These are phyloP conservation scores for Paspalum notatum DNA, from an alignment of 176 grass and related monocot species.

Conservation along the genomic window DNA sequence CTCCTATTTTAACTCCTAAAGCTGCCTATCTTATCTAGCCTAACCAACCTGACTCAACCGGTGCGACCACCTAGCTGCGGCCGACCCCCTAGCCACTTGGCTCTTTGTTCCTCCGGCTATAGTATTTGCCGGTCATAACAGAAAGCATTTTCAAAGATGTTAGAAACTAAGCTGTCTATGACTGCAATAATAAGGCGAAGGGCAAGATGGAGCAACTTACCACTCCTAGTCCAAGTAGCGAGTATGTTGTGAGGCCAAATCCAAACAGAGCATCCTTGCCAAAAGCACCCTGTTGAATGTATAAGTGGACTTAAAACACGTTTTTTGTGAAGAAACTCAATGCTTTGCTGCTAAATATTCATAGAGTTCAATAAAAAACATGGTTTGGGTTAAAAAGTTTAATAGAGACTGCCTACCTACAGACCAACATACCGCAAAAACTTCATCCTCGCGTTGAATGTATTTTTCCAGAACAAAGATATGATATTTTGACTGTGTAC, in stretches of 20 bases:
- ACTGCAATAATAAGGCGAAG: neutral
- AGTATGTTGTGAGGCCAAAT: conserved; percentile 93
- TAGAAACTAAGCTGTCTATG: conserved; percentile 12
- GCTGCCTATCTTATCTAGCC: too few species aligned
- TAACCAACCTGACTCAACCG: too few species aligned
- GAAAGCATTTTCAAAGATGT: conserved; percentile 15
- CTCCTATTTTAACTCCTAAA: too few species aligned
- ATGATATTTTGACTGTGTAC: neutral
- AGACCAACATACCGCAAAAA: conserved; percentile 25
- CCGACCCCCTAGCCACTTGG: too few species aligned
- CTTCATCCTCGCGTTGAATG: neutral
- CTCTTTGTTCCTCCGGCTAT: too few species aligned
- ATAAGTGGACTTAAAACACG: conserved; percentile 33
- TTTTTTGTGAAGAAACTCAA: conserved; percentile 17
- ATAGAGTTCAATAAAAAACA: conserved; percentile 5
- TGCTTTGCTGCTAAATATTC: conserved; percentile 14
- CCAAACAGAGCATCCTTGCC: conserved; percentile 75
- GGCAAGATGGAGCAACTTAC: conserved; percentile 48
- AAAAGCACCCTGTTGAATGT: conserved; percentile 77
- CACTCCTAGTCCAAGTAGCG: conserved; percentile 92
- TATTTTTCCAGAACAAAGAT: conserved; percentile 5
- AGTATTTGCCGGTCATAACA: too few species aligned
- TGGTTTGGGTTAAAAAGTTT: neutral
- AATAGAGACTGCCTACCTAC: neutral
- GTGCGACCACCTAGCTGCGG: too few species aligned